Evolutionary conservation across 495 filamentous ascomycete species (phyloP), one percentile per base, ranked within the genome.

Genomic region (Clavariopsis aquatica): DNA sequence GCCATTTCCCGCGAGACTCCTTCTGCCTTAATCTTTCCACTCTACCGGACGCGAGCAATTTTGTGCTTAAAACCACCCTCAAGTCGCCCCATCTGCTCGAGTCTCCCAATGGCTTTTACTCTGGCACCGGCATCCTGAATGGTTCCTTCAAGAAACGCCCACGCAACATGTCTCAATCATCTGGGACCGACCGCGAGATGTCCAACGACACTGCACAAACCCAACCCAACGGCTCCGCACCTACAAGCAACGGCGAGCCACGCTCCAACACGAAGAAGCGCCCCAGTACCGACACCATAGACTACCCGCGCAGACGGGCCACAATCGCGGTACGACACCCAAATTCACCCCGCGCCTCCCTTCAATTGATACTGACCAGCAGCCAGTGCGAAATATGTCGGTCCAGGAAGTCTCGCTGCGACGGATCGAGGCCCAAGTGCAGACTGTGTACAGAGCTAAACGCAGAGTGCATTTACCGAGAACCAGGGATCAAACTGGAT

Each of bases 401-500:
- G 28, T 87, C 89, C 38, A 82, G 90, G 61, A 93, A 93, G 74
- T 92, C 89, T 53, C 81, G 89, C 72, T 93, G 90, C 73, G 90
- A 92, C 71, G 90, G 90, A n/a, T 87, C 82, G 8, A 86, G 89
- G 60, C 89, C 90, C 15, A 91, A 90, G 74, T 93, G 90, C 73
- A 86, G 89, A 74, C 85, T 93, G 19, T 93, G 90, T 75, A 86
- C 86, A 17, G 90, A 92, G 72, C 79, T 93, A 43, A 87, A 89
- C 63, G 89, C 88, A 17, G 90, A 92, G 62, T 93, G 90, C 73
- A 82, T 91, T 61, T 93, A 93, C 71, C 83, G 90, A 49, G 90
- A 93, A 74, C 90, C 90, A 17, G 90, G 90, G 4, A 92, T 92
- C 77, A 93, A 93, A 74, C 85, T 92, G 27, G 90, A 92, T 74